Percentiles rank a stretch among this genome's conserved stretches.
These are phyloP conservation scores for Phytophthora rubi DNA, from an alignment of 352 stramenopile genomes.

Conservation along the genomic window DNA sequence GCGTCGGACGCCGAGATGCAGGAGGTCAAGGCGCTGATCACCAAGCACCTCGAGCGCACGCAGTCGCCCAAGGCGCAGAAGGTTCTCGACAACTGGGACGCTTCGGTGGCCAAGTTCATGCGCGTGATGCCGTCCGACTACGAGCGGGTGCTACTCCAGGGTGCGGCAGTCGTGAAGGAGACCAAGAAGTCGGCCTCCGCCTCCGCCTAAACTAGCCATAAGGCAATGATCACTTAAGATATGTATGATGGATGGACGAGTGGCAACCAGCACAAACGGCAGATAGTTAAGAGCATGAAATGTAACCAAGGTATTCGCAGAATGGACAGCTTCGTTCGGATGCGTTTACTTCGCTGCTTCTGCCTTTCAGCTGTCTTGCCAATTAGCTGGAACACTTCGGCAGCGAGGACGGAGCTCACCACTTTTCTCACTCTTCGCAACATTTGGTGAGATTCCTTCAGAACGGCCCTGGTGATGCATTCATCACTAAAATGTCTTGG, in stretches of 20 bases:
- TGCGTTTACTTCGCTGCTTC: not conserved
- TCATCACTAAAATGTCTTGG: too few species aligned
- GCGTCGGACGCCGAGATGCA: slow-evolving; percentile 80
- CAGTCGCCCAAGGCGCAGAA: slow-evolving; percentile 82
- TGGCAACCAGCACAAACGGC: slow-evolving; percentile 3
- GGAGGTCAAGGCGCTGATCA: slow-evolving; percentile 87
- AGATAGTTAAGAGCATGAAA: slow-evolving; percentile 17
- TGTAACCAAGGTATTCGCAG: slow-evolving; percentile 2
- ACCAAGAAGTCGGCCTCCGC: slow-evolving; percentile 34
- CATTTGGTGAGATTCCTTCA: not conserved
- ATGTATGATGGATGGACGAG: slow-evolving; percentile 23
- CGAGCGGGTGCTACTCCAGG: slow-evolving; percentile 63
- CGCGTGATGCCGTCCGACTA: slow-evolving; percentile 78
- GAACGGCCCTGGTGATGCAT: too few species aligned
- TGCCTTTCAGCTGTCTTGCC: not conserved
- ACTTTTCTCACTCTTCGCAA: too few species aligned
- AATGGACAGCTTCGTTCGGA: not conserved
- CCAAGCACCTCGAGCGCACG: slow-evolving; percentile 91
- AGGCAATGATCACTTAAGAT: slow-evolving; percentile 19
- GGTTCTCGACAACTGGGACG: slow-evolving; percentile 93
- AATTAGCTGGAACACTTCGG: too few species aligned
- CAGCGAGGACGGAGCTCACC: too few species aligned
- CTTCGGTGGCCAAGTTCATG: slow-evolving; percentile 53
- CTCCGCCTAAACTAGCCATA: slow-evolving; percentile 27
- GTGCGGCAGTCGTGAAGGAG: slow-evolving; percentile 41